These are phyloP conservation scores for Neonectria punicea DNA, from an alignment of 2,329 filamentous ascomycete species.

Conservation along the genomic window DNA sequence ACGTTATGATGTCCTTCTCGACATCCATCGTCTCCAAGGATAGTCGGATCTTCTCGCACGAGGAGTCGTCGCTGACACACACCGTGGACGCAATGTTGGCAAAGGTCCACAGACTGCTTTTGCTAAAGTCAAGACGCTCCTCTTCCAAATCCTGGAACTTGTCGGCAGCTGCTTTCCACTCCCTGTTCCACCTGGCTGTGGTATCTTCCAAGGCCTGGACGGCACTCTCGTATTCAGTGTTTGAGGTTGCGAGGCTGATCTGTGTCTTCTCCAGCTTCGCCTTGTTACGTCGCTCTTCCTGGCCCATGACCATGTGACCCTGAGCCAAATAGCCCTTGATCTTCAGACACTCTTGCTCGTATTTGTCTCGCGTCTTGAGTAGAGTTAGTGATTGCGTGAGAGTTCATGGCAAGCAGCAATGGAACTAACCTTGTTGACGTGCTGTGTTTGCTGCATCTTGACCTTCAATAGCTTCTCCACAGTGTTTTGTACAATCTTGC, in stretches of 20 bases:
- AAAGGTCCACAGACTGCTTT: slow-evolving; percentile 97
- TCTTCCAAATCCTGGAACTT: slow-evolving; percentile 99
- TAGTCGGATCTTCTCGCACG: slow-evolving; percentile 94
- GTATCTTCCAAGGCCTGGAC: slow-evolving; percentile 96
- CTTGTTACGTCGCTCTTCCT: slow-evolving; percentile 98
- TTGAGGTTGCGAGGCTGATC: slow-evolving; percentile 90
- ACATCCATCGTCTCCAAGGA: slow-evolving; percentile 96
- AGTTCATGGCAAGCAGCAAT: rapidly evolving
- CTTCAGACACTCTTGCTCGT: slow-evolving; percentile 96
- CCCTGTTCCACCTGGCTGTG: slow-evolving; percentile 93
- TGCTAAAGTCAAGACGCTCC: slow-evolving; percentile 95
- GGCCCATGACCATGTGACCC: slow-evolving; percentile 99
- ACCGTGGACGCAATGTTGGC: slow-evolving; percentile 97
- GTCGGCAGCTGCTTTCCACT: slow-evolving; percentile 98
- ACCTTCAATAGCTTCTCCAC: slow-evolving; percentile 94
- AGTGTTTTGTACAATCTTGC: slow-evolving; percentile 94
- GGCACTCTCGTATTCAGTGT: slow-evolving; percentile 91
- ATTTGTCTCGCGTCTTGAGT: slow-evolving; percentile 84
- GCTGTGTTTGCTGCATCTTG: slow-evolving; percentile 90
- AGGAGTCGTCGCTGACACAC: slow-evolving; percentile 95
- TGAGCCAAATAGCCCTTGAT: slow-evolving; percentile 99
- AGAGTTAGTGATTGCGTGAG: slow-evolving; percentile 13
- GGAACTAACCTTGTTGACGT: slow-evolving; percentile 84
- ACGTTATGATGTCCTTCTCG: slow-evolving; percentile 89
- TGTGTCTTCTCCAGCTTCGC: slow-evolving; percentile 99